A percentile compares a stretch with the other conserved stretches of the same genome.
phyloP scores from a whole-genome alignment of 805 yeast species.

The Kuraishia borneana region DNA sequence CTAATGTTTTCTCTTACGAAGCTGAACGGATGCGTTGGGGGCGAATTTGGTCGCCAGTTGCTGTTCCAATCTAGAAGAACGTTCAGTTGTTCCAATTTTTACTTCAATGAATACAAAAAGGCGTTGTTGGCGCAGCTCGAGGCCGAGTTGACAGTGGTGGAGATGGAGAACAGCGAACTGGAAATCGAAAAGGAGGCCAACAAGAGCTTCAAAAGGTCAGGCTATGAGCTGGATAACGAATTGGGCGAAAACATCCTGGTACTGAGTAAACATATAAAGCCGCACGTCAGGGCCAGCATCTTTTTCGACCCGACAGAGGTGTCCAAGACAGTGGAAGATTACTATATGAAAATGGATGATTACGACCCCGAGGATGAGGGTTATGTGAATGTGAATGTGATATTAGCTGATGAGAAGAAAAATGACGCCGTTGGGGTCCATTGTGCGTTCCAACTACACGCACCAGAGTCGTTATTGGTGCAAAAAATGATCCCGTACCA shows the following conservation, averaged over 20 bases:
- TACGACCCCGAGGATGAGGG: constrained; percentile 4
- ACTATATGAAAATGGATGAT: background rate
- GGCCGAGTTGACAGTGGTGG: background rate
- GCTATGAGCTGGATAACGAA: constrained; percentile 4
- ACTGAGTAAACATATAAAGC: constrained; percentile 3
- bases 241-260: constrained; percentile 5
- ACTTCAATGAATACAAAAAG: too few species aligned
- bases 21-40: too few species aligned
- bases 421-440: constrained; percentile 5
- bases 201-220: background rate
- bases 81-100: too few species aligned
- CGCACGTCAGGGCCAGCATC: constrained; percentile 2
- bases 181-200: background rate
- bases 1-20: too few species aligned
- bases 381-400: constrained; percentile 6
- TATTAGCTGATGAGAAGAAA: constrained; percentile 2
- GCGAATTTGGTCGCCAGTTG: too few species aligned
- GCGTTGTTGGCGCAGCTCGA: background rate
- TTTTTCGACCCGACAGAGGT: constrained; percentile 5
- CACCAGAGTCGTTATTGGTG: constrained; percentile 3
- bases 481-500: constrained; percentile 3
- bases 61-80: too few species aligned
- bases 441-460: constrained; percentile 2
- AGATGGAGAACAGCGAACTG: background rate
- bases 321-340: background rate